Evolutionary conservation across 371 early-diverging fungal genomes (phyloP), one percentile per base, ranked within the genome.

Genomic region (Mortierella polycephala): DNA sequence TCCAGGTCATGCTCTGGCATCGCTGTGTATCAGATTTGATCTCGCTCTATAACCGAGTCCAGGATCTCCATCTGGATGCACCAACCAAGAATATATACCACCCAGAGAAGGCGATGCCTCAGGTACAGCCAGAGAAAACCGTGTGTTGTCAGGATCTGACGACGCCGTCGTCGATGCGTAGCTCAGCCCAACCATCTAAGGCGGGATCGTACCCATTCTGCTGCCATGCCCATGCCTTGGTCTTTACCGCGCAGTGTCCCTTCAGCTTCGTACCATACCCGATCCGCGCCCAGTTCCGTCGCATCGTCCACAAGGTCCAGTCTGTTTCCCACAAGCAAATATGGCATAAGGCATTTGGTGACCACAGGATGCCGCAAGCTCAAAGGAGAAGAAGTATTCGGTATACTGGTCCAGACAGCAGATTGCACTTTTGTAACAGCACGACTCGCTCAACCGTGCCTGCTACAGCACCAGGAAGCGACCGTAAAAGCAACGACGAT

Each of bases 1-100:
- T 79, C n/a, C 79, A 79, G 41, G 60, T 65, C 46, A 64, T 79
- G 73, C 57, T 79, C 18, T 79, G 79, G 79, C 63, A 79, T 18
- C 79, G 79, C 20, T 79, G 79, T 20, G 45, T 72, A 41, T 61
- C 37, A 11, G 79, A 72, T 49, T 47, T 79, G 46, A 65, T 79
- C 41, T 30, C 55, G 5, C 56, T 79, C 16, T 79, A 69, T 47
- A 68, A 72, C 39, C 61, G 56, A 23, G 55, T 79, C 42, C 79
- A 72, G 44, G 41, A 51, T 6, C 57, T 57, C 5, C 79, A 79
- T 44, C 11, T 70, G 21, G 65, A 67, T 40, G 13, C 13, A 21
- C 13, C 46, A 9, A 9, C 57, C 13, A 50, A 50, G 50, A 45
- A 14, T 30, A 49, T 12, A 30, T 41, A 47, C 30, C 20, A 42